Evolutionary conservation across 2,329 filamentous ascomycete genomes (phyloP).

Genomic region (Pseudogymnoascus sp.): DNA sequence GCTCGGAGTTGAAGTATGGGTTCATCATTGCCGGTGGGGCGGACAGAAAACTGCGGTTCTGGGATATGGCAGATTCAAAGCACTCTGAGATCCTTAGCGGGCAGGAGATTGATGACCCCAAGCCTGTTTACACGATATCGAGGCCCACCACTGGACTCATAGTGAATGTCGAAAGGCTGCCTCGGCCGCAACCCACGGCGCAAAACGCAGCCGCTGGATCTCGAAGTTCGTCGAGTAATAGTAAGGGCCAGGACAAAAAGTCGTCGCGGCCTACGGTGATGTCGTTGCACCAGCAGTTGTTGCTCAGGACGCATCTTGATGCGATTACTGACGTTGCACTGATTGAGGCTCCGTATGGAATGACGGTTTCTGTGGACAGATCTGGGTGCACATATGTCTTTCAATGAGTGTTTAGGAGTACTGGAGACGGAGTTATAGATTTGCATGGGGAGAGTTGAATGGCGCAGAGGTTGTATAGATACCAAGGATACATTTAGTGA

Average conservation of each 20-base stretch:
- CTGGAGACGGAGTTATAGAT: slow-evolving; percentile 5
- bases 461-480: slow-evolving; percentile 10
- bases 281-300: slow-evolving; percentile 76
- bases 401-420: slow-evolving; percentile 22
- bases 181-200: slow-evolving; percentile 25
- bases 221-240: slow-evolving; percentile 27
- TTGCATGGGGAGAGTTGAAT: neutral
- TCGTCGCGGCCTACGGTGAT: slow-evolving; percentile 76
- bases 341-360: slow-evolving; percentile 81
- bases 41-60: slow-evolving; percentile 88
- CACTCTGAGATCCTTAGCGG: slow-evolving; percentile 77
- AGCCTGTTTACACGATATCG: slow-evolving; percentile 64
- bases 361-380: slow-evolving; percentile 86
- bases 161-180: slow-evolving; percentile 54
- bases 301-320: slow-evolving; percentile 83
- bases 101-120: slow-evolving; percentile 60
- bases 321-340: slow-evolving; percentile 82
- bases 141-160: slow-evolving; percentile 58
- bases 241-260: slow-evolving; percentile 29
- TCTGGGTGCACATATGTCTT: slow-evolving; percentile 86
- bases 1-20: slow-evolving; percentile 66
- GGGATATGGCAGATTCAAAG: slow-evolving; percentile 77
- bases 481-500: slow-evolving; percentile 5
- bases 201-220: slow-evolving; percentile 29
- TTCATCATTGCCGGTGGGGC: slow-evolving; percentile 84